Evolutionary conservation across 331 rosid species (phyloP).

Genomic region (Malus hybrid): DNA sequence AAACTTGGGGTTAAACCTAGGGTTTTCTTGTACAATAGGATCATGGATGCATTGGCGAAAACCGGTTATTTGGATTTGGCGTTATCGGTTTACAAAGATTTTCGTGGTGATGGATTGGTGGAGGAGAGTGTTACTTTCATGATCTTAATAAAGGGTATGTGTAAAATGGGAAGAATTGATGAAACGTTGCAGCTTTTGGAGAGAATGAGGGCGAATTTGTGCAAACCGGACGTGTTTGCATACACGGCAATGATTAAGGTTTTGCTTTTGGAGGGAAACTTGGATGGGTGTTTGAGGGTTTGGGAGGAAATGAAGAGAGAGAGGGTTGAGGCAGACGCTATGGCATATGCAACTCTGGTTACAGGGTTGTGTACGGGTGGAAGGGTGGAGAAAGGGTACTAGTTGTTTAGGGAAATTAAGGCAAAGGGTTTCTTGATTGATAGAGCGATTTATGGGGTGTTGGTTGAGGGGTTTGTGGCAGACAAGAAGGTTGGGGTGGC

Average conservation of each 20-base stretch:
- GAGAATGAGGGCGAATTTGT: conserved; percentile 57
- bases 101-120: conserved; percentile 49
- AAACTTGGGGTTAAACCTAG: conserved; percentile 62
- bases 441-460: conserved; percentile 51
- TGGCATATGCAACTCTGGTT: conserved; percentile 73
- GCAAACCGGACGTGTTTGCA: conserved; percentile 76
- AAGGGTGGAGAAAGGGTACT: conserved; percentile 45
- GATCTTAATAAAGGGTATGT: conserved; percentile 71
- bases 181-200: conserved; percentile 57
- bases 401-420: conserved; percentile 78
- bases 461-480: conserved; percentile 60
- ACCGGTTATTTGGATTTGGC: conserved; percentile 55
- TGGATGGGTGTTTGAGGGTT: conserved; percentile 63
- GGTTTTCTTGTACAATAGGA: conserved; percentile 65
- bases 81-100: conserved; percentile 52
- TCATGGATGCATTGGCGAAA: conserved; percentile 64
- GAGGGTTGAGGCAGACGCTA: conserved; percentile 46
- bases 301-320: conserved; percentile 82
- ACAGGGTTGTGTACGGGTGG: conserved; percentile 49
- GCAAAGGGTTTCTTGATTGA: conserved; percentile 57
- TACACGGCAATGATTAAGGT: conserved; percentile 58
- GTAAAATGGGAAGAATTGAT: conserved; percentile 52
- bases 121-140: conserved; percentile 75
- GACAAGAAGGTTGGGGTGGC: conserved; percentile 46
- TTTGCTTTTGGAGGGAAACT: conserved; percentile 41